Percentiles rank a stretch among this genome's conserved stretches.
These are phyloP conservation scores for Phytophthora pluvialis DNA, from an alignment of 352 stramenopile species.

Conservation along the genomic window DNA sequence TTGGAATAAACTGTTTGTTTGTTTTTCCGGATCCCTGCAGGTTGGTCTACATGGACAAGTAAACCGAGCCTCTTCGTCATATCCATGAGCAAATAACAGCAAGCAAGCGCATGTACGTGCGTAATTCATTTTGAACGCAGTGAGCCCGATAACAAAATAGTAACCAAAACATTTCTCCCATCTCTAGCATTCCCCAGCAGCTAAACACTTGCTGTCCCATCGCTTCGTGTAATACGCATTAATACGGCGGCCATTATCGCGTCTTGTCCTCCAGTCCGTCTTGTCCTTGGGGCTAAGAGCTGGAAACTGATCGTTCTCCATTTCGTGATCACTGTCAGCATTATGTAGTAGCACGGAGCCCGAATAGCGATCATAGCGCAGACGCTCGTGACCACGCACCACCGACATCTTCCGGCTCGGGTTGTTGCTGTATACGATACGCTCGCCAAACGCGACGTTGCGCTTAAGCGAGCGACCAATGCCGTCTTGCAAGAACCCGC, in stretches of 20 bases:
- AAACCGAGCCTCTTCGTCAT: no score
- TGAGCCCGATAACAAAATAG: no score
- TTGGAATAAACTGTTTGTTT: no score
- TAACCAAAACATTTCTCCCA: no score
- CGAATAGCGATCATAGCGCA: conserved; percentile 52
- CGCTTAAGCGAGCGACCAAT: conserved; percentile 54
- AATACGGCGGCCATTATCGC: conserved; percentile 40
- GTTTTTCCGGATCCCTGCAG: no score
- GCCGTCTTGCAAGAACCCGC: conserved; percentile 45
- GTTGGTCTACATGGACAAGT: no score
- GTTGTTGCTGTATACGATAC: conserved; percentile 65
- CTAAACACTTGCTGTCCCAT: conserved; percentile 49
- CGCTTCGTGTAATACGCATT: conserved; percentile 66
- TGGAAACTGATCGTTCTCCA: conserved; percentile 42
- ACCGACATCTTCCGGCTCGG: conserved; percentile 49
- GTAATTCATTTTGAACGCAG: no score
- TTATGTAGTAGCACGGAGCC: conserved; percentile 48
- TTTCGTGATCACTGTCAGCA: conserved; percentile 47
- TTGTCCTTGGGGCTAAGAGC: conserved; percentile 23
- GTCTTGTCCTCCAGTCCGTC: conserved; percentile 17
- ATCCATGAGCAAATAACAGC: no score
- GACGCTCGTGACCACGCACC: conserved; percentile 41
- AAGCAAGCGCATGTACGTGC: no score
- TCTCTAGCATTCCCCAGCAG: conserved; percentile 33
- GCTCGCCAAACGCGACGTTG: conserved; percentile 36